Conservation (phyloP, 108 stramenopile genomes). For the Schizochytrium sp. region DNA sequence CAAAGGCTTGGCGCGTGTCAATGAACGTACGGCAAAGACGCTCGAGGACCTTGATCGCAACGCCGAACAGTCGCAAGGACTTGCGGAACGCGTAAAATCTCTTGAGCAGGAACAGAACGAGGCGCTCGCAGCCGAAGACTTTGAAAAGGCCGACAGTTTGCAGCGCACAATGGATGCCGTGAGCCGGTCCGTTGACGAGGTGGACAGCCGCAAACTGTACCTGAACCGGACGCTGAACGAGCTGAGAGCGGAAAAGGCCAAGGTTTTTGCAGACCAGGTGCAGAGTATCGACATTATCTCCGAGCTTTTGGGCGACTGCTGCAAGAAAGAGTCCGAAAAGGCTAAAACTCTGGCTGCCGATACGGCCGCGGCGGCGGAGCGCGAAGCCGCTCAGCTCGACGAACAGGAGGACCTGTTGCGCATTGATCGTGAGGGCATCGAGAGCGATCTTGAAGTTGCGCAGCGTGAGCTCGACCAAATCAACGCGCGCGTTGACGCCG, state of each 20-base stretch:
- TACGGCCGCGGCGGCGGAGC: neutral
- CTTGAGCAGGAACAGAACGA: neutral
- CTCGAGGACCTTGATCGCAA: neutral
- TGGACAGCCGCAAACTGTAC: neutral
- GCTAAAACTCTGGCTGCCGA: neutral
- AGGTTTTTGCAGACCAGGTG: neutral
- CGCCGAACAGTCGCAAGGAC: neutral
- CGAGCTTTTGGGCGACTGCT: neutral
- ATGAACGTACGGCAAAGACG: neutral
- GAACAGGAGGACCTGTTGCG: neutral
- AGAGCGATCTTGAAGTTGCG: neutral
- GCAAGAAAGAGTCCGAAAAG: constrained; percentile 11
- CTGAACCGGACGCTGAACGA: neutral
- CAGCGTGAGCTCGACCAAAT: constrained; percentile 1
- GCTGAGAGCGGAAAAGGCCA: neutral
- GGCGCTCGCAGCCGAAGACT: neutral
- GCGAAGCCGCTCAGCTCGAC: neutral
- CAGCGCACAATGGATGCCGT: constrained; percentile 15
- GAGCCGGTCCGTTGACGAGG: neutral
- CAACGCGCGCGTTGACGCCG: neutral
- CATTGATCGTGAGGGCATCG: neutral
- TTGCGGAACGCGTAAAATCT: neutral
- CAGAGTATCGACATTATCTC: neutral
- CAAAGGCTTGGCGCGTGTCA: neutral
- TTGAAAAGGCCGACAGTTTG: neutral